These are phyloP conservation scores for Brettanomyces custersianus DNA, from an alignment of 805 yeast species.

Conservation along the genomic window DNA sequence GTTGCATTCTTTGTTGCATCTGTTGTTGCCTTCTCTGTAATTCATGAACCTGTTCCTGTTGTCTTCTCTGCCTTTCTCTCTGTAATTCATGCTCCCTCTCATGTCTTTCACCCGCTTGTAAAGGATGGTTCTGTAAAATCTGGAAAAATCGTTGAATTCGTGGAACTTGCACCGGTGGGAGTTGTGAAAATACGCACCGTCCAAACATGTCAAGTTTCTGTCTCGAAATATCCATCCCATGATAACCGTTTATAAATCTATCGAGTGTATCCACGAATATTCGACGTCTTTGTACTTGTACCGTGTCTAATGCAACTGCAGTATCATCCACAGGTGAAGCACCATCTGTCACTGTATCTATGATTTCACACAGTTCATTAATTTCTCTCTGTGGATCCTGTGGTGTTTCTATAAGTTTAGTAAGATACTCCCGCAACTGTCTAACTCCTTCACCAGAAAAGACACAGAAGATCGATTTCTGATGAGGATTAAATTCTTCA, in stretches of 20 bases:
- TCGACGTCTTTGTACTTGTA: slow-evolving; percentile 17
- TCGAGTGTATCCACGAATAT: slow-evolving; percentile 21
- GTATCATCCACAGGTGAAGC: slow-evolving; percentile 11
- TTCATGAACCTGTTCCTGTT: slow-evolving; percentile 1
- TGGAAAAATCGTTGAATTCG: slow-evolving; percentile 25
- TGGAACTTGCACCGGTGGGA: slow-evolving; percentile 23
- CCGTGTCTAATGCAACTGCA: slow-evolving; percentile 12
- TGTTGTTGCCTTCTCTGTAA: background rate
- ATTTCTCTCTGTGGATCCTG: slow-evolving; percentile 24
- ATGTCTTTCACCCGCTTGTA: slow-evolving; percentile 1
- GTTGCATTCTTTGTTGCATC: background rate
- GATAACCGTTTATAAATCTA: slow-evolving; percentile 21
- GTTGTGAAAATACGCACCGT: slow-evolving; percentile 21
- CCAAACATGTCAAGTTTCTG: slow-evolving; percentile 23
- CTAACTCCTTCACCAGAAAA: slow-evolving; percentile 86
- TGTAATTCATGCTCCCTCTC: slow-evolving; percentile 3
- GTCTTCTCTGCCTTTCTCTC: slow-evolving; percentile 3
- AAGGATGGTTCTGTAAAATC: slow-evolving; percentile 5
- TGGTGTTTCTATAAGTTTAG: slow-evolving; percentile 22
- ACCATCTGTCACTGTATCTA: slow-evolving; percentile 19
- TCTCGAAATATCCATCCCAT: slow-evolving; percentile 18
- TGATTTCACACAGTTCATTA: slow-evolving; percentile 23
- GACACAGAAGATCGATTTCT: slow-evolving; percentile 81
- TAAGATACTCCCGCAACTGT: slow-evolving; percentile 62
- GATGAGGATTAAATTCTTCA: slow-evolving; percentile 80